phyloP scores from a whole-genome alignment of 2,329 filamentous ascomycete species.

The Penicillium vulpinum region DNA sequence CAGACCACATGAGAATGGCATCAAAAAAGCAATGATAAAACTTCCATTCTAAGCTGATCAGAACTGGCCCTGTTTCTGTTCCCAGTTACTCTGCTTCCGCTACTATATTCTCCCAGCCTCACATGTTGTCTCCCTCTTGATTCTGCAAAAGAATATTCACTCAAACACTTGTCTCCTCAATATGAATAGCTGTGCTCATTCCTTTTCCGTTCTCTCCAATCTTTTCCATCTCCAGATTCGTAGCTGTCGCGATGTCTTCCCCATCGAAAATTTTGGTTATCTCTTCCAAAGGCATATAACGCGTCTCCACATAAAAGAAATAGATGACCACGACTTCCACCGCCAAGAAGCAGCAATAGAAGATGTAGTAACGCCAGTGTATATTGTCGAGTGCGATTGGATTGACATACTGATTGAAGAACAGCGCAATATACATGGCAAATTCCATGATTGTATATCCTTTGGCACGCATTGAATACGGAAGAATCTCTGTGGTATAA shows the following conservation, averaged over 20 bases:
- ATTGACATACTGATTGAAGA: slow-evolving; percentile 41
- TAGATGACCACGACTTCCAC: slow-evolving; percentile 36
- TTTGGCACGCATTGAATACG: slow-evolving; percentile 52
- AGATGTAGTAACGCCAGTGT: slow-evolving; percentile 42
- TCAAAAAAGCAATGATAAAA: background rate
- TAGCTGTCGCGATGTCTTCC: slow-evolving; percentile 9
- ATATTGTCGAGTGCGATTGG: slow-evolving; percentile 34
- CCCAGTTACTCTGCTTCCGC: background rate
- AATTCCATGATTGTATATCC: slow-evolving; percentile 44
- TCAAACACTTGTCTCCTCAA: background rate
- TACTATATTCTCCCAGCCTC: too few species aligned
- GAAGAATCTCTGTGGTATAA: slow-evolving; percentile 51
- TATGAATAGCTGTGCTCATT: background rate
- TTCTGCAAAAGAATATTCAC: background rate
- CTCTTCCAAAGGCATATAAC: slow-evolving; percentile 35
- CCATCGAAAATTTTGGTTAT: slow-evolving; percentile 39
- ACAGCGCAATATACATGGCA: slow-evolving; percentile 33
- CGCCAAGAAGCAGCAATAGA: slow-evolving; percentile 38
- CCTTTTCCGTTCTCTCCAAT: background rate
- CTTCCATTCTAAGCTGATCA: too few species aligned
- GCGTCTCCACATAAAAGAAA: slow-evolving; percentile 40
- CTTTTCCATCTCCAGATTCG: background rate
- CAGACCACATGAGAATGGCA: background rate
- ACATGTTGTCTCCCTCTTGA: background rate
- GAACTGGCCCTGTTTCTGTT: background rate